Base-by-base conservation (phyloP, 345 rosid genomes). In the Eucalyptus erythrocorys region DNA sequence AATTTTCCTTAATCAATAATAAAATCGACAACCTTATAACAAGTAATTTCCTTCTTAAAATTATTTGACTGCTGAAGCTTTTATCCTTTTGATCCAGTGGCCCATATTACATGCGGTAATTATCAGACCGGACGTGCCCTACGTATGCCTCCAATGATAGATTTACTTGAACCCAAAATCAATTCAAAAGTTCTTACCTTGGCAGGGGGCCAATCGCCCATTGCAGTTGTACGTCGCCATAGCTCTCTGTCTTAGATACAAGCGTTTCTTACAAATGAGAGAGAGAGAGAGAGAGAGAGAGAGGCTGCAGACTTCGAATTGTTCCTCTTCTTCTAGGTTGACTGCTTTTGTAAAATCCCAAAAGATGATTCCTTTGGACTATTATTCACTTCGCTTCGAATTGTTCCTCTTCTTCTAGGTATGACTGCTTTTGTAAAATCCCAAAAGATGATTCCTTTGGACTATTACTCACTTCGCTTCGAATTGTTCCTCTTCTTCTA, bases 291-390 rank as follows among this genome's bases (percentile, higher is more conserved):
- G 24, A 71, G 81, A 17, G 80, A 66, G 79, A n/a, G 49, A 40
- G 48, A 7, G 91, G 92, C 97, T 94, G 94, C 94, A 93, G 92
- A 76, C 94, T 94, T 95, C 95, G 93, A 93, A 95, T 96, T 95
- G 93, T 95, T 95, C 97, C 81, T 19, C 81, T 95, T 93, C 97
- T 93, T 94, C 94, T 87, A 92, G 93, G 91, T 93, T 92, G 92
- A 88, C 93, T 93, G 94, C 93, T 94, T 94, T 92, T 93, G 90
- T 86, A 87, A 90, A 85, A 87, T 87, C 55, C 91, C 87, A 49
- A 16, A 85, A 85, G 59, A 90, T 88, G 86, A 89, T 88, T 89
- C 87, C 64, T 91, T 90, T 90, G 93, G 91, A 89, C 91, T 87
- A 61, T 88, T 40, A n/a, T 49, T 14, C 50, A 5, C 50, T 48